Evolutionary conservation across 345 rosid species (phyloP).

Genomic region (Acer negundo): DNA sequence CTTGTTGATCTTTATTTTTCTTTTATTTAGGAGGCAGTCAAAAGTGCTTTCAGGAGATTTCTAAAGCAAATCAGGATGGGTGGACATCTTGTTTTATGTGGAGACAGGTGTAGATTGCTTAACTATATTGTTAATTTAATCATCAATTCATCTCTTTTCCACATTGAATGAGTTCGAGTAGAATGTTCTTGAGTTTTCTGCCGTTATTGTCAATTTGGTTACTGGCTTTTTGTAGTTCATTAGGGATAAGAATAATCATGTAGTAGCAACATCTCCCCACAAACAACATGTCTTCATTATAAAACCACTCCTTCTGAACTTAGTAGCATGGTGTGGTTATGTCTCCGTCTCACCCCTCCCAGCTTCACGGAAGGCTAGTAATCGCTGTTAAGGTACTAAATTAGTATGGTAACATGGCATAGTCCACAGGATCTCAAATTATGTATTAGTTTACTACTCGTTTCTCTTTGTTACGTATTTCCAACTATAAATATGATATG

Average conservation of each 20-base stretch:
- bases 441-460: background rate
- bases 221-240: background rate
- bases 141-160: background rate
- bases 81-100: constrained; percentile 36
- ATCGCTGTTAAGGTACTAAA: background rate
- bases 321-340: background rate
- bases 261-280: background rate
- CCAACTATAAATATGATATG: background rate
- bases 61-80: constrained; percentile 27
- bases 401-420: background rate
- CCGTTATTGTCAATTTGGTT: background rate
- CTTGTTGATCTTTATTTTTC: background rate
- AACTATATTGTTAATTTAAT: background rate
- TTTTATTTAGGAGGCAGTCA: constrained; percentile 27
- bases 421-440: background rate
- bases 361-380: background rate
- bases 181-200: background rate
- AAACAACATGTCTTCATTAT: background rate
- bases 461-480: background rate
- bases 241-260: background rate
- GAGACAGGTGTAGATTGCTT: constrained; percentile 28
- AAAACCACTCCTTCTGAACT: background rate
- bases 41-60: constrained; percentile 23
- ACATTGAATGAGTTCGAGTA: background rate
- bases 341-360: background rate